These are phyloP conservation scores for Ilex paraguariensis DNA, from an alignment of 305 asterid species.

Conservation along the genomic window DNA sequence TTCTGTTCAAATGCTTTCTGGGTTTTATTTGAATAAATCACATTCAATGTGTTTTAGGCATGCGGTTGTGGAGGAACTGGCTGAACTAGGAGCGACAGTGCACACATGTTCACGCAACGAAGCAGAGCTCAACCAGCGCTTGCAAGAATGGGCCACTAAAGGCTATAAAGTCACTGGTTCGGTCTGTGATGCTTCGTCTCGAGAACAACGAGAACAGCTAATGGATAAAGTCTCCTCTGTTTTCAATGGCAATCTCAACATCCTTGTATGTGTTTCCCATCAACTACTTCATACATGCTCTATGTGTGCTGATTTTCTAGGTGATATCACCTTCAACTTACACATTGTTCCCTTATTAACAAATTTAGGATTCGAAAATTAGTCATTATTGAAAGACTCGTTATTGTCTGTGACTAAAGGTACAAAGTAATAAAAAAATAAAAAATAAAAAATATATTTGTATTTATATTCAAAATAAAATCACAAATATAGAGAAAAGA, in stretches of 20 bases:
- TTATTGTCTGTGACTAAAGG: too few relatives aligned
- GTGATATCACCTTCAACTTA: too few relatives aligned
- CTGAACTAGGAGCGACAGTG: conserved; percentile 78
- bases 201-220: conserved; percentile 63
- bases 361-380: too few relatives aligned
- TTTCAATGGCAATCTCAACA: conserved; percentile 71
- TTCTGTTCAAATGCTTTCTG: too few relatives aligned
- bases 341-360: too few relatives aligned
- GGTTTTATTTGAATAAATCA: too few relatives aligned
- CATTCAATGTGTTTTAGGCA: conserved; percentile 24
- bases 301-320: too few relatives aligned
- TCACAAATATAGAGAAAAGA: too few relatives aligned
- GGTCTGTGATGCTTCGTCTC: conserved; percentile 70
- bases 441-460: too few relatives aligned
- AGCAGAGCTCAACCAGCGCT: conserved; percentile 54
- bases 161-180: conserved; percentile 69
- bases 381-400: too few relatives aligned
- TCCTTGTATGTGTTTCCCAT: conserved; percentile 52
- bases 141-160: conserved; percentile 69
- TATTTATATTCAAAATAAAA: too few relatives aligned
- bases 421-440: too few relatives aligned
- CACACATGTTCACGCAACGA: conserved; percentile 81
- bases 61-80: conserved; percentile 79
- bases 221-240: conserved; percentile 58
- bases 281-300: neutral